Conservation (phyloP, 305 asterid species). For the Fraxinus latifolia region DNA sequence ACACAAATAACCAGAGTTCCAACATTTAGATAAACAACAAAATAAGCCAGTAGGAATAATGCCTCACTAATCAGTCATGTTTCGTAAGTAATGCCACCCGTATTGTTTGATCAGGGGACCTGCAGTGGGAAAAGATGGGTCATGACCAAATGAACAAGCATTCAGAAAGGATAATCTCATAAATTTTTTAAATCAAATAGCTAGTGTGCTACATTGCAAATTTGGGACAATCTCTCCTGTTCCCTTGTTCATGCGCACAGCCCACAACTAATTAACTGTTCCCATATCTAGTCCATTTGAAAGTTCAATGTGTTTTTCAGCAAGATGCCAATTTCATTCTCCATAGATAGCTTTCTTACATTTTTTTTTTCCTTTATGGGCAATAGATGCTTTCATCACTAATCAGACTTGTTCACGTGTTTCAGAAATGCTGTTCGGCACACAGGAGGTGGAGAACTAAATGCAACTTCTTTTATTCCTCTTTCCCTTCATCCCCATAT, state of each 20-base stretch:
- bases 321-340: conserved; percentile 5
- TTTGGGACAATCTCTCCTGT: conserved; percentile 1
- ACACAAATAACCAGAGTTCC: conserved; percentile 26
- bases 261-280: neutral
- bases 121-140: neutral
- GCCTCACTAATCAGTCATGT: conserved; percentile 24
- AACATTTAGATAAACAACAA: conserved; percentile 13
- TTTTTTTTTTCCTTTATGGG: neutral
- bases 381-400: neutral
- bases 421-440: neutral
- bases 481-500: neutral
- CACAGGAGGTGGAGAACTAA: neutral
- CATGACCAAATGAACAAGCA: neutral
- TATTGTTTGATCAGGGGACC: neutral
- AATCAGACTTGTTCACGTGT: neutral
- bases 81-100: conserved; percentile 21
- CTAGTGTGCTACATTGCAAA: neutral
- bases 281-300: neutral
- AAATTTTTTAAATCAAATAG: neutral
- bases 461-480: neutral
- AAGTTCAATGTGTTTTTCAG: neutral
- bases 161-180: conserved; percentile 6
- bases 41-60: conserved; percentile 16
- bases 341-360: neutral
- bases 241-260: neutral